These are phyloP conservation scores for Boletus insuetus DNA, from an alignment of 768 basidiomycete genomes.

Conservation along the genomic window DNA sequence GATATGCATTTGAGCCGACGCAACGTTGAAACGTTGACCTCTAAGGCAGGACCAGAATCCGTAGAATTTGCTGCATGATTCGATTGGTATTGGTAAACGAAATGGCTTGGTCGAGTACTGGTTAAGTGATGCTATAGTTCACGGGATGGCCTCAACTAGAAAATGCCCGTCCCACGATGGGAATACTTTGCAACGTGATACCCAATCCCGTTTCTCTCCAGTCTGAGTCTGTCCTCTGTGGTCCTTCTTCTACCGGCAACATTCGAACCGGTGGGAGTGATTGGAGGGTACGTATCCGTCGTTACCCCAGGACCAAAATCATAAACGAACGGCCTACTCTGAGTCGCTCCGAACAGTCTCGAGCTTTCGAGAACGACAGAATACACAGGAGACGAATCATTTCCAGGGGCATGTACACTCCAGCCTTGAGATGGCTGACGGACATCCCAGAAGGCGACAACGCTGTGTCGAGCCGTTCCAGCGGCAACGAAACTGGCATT, in stretches of 20 bases:
- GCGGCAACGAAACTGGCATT: constrained; percentile 64
- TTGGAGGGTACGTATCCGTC: constrained; percentile 51
- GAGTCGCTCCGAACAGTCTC: constrained; percentile 74
- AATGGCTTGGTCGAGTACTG: neutral
- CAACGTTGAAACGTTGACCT: neutral
- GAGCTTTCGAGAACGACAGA: constrained; percentile 71
- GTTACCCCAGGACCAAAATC: constrained; percentile 73
- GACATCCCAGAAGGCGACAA: constrained; percentile 82
- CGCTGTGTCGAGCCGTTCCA: constrained; percentile 72
- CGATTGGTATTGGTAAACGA: neutral
- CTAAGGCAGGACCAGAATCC: neutral
- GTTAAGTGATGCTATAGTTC: neutral
- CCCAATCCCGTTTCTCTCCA: constrained; percentile 40
- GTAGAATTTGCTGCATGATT: neutral
- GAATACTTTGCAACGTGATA: constrained; percentile 52
- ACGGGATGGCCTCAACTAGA: neutral
- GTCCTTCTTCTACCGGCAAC: constrained; percentile 12
- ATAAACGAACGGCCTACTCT: constrained; percentile 72
- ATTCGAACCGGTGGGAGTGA: constrained; percentile 25
- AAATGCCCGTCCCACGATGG: constrained; percentile 25
- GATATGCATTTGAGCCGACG: neutral
- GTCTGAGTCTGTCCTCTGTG: constrained; percentile 23
- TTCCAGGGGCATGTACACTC: constrained; percentile 79
- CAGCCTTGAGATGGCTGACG: constrained; percentile 60
- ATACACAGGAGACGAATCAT: constrained; percentile 79